A percentile compares a stretch with the other conserved stretches of the same genome.
These are phyloP conservation scores for Amphichorda felina DNA, from an alignment of 2,329 filamentous ascomycete species.

Conservation along the genomic window DNA sequence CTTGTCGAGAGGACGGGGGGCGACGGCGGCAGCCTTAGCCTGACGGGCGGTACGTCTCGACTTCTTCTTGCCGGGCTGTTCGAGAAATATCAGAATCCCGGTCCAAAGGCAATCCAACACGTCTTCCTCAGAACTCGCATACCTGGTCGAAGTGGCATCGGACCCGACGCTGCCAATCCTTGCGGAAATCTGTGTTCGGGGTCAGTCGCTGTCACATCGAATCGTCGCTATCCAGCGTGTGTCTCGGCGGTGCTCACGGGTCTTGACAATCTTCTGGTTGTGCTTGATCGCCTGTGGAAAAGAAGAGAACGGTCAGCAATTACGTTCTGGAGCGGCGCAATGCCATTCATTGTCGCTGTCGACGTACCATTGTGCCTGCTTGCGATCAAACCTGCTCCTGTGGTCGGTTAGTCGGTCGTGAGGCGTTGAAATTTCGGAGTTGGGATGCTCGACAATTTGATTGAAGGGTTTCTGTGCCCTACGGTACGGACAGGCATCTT, in stretches of 20 bases:
- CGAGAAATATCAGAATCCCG: constrained; percentile 17
- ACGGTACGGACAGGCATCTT: constrained; percentile 7
- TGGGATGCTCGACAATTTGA: constrained; percentile 26
- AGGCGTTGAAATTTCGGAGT: constrained; percentile 25
- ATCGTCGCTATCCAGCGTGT: not conserved
- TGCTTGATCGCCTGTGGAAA: constrained; percentile 84
- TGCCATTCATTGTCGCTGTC: not conserved
- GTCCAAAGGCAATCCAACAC: constrained; percentile 6
- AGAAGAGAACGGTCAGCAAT: constrained; percentile 16
- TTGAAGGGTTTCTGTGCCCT: constrained; percentile 30
- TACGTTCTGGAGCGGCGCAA: constrained; percentile 9
- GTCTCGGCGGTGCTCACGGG: constrained; percentile 53
- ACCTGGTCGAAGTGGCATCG: constrained; percentile 99
- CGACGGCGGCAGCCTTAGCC: constrained; percentile 88
- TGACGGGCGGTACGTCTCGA: constrained; percentile 83
- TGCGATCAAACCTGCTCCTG: constrained; percentile 36
- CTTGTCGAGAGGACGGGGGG: constrained; percentile 94
- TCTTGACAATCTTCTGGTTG: constrained; percentile 97
- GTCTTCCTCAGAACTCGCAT: constrained; percentile 24
- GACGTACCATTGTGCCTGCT: constrained; percentile 39
- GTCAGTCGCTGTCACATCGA: constrained; percentile 23
- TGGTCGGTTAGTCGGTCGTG: constrained; percentile 21
- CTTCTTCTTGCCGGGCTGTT: constrained; percentile 88
- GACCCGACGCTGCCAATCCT: constrained; percentile 99
- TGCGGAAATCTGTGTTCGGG: constrained; percentile 71